Conservation (phyloP, 306 rosid species). For the Cucumis melo region DNA sequence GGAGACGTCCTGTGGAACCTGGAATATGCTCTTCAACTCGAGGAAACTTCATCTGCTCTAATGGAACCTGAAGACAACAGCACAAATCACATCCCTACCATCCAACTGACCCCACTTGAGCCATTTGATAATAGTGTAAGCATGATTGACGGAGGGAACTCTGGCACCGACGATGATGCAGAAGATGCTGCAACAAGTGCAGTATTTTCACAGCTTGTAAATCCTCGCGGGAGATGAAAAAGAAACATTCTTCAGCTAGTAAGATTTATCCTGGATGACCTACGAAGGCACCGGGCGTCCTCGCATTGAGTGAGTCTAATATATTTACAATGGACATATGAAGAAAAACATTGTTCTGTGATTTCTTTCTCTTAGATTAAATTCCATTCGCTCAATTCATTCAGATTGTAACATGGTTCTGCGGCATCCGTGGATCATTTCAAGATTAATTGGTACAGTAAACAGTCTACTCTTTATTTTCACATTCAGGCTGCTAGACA, state of each 20-base stretch:
- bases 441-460: constrained; percentile 10
- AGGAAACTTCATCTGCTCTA: constrained; percentile 66
- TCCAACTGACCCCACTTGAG: constrained; percentile 60
- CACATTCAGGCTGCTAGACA: constrained; percentile 6
- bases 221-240: constrained; percentile 79
- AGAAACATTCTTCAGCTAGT: neutral
- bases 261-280: constrained; percentile 5
- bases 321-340: constrained; percentile 4
- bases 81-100: constrained; percentile 78
- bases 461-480: constrained; percentile 6
- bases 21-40: constrained; percentile 89
- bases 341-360: neutral
- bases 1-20: constrained; percentile 94
- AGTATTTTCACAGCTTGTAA: constrained; percentile 88
- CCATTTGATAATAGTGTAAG: constrained; percentile 75
- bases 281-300: neutral
- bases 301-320: constrained; percentile 3
- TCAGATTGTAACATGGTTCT: constrained; percentile 3
- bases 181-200: constrained; percentile 85
- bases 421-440: neutral
- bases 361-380: constrained; percentile 1
- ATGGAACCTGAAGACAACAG: constrained; percentile 93
- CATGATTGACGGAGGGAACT: constrained; percentile 47
- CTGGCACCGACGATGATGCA: constrained; percentile 46
- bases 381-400: constrained; percentile 6